Conservation (phyloP, 176 grass and related monocot genomes). For the Bonia amplexicaulis region DNA sequence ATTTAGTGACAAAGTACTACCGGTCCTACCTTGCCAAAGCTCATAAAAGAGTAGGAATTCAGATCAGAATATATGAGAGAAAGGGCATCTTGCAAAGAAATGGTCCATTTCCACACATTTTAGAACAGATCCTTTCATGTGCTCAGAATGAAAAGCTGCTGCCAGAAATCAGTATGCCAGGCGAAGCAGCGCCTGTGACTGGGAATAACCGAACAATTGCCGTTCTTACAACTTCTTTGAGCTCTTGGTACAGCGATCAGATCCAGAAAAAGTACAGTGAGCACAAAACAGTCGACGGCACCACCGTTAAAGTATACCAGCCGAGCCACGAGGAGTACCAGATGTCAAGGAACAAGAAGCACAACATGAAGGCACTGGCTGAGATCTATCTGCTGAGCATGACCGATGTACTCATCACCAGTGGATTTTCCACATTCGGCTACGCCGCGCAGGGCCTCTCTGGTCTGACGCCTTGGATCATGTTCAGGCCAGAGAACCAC, state of each 20-base stretch:
- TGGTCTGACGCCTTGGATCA: constrained; percentile 57
- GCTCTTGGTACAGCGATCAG: constrained; percentile 50
- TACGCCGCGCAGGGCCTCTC: constrained; percentile 60
- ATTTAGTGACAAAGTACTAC: constrained; percentile 53
- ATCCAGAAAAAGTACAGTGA: constrained; percentile 49
- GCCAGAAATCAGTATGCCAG: constrained; percentile 27
- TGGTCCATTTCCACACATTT: constrained; percentile 40
- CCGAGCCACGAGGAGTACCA: constrained; percentile 66
- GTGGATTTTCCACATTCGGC: constrained; percentile 64
- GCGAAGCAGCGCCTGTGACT: not conserved
- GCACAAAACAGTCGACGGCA: constrained; percentile 37
- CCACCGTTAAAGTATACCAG: constrained; percentile 44
- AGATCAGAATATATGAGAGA: constrained; percentile 51
- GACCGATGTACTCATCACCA: constrained; percentile 57
- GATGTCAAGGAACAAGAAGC: constrained; percentile 41
- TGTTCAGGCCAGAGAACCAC: constrained; percentile 48
- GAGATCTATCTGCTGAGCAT: constrained; percentile 88
- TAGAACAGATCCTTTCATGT: constrained; percentile 66
- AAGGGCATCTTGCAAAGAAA: constrained; percentile 45
- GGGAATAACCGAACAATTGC: constrained; percentile 35
- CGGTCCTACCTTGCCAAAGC: constrained; percentile 47
- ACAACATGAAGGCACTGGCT: constrained; percentile 72
- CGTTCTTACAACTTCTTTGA: constrained; percentile 57
- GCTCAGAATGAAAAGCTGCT: constrained; percentile 50
- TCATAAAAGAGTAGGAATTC: constrained; percentile 54